Percentiles rank a stretch among this genome's conserved stretches.
Evolutionary conservation across 164 flowering plant genomes (phyloP).

Genomic region (Kalanchoe fedtschenkoi): DNA sequence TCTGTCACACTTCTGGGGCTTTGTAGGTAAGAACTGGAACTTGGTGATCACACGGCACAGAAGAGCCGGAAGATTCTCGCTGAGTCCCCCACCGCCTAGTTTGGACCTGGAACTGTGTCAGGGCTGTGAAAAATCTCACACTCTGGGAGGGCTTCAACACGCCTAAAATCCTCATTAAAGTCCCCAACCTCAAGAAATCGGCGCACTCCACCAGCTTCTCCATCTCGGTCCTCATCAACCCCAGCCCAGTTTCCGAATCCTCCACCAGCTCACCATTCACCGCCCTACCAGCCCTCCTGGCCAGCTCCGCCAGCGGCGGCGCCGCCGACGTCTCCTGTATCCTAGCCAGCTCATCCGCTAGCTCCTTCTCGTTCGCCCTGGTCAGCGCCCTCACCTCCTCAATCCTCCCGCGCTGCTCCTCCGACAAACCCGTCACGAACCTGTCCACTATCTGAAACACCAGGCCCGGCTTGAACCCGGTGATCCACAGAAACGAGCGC

Average conservation of each 20-base stretch:
- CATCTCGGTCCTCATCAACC: not conserved
- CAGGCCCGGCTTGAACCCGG: constrained; percentile 11
- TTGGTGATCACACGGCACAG: no score
- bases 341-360: constrained; percentile 5
- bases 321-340: constrained; percentile 9
- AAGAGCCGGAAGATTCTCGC: no score
- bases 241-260: not conserved
- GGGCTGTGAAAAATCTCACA: constrained; percentile 17
- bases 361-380: not conserved
- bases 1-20: no score
- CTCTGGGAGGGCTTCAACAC: constrained; percentile 16
- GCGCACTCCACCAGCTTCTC: constrained; percentile 8
- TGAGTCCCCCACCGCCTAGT: constrained; percentile 13
- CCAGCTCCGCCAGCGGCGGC: not conserved
- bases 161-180: constrained; percentile 14
- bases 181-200: constrained; percentile 16
- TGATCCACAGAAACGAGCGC: constrained; percentile 8
- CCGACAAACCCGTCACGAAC: constrained; percentile 7
- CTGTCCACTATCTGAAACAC: constrained; percentile 4
- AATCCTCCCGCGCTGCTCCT: not conserved
- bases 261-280: not conserved
- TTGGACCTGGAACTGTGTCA: constrained; percentile 12
- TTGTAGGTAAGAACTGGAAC: no score
- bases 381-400: constrained; percentile 1
- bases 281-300: not conserved